Conservation (phyloP, 441 rosid genomes). For the Syzygium syzygioides region DNA sequence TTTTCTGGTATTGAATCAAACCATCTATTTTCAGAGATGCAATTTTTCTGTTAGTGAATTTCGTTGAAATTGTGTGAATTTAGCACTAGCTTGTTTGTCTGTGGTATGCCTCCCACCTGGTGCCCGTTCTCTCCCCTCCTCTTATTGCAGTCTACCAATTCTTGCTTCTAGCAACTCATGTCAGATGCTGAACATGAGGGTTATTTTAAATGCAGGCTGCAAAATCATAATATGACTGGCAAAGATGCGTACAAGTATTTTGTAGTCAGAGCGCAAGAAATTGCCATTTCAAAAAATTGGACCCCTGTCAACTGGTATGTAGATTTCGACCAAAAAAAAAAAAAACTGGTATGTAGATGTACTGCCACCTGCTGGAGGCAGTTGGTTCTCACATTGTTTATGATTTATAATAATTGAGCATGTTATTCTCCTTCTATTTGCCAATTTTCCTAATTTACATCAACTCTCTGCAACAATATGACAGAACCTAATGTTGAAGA, state of each 20-base stretch:
- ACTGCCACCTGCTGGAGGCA: neutral
- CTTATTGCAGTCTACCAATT: neutral
- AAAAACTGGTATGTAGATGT: conserved; percentile 64
- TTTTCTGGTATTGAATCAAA: neutral
- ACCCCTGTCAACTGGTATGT: conserved; percentile 93
- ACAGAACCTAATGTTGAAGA: neutral
- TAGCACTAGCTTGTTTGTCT: neutral
- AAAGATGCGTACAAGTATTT: conserved; percentile 81
- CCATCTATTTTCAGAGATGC: neutral
- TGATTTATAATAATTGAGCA: neutral
- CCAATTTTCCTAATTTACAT: neutral
- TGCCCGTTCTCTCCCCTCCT: neutral
- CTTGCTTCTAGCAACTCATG: neutral
- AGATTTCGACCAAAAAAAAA: too few species aligned
- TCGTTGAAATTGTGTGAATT: neutral
- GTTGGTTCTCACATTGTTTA: neutral
- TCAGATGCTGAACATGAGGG: conserved; percentile 3
- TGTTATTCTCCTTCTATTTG: neutral
- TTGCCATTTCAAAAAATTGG: conserved; percentile 76
- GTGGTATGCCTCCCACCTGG: neutral
- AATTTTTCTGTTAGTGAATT: neutral
- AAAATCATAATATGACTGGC: conserved; percentile 51
- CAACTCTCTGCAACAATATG: neutral
- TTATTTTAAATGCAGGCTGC: conserved; percentile 57
- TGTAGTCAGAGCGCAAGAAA: conserved; percentile 84